These are phyloP conservation scores for Phyllosticta citriasiana DNA, from an alignment of 2,329 filamentous ascomycete genomes.

Conservation along the genomic window DNA sequence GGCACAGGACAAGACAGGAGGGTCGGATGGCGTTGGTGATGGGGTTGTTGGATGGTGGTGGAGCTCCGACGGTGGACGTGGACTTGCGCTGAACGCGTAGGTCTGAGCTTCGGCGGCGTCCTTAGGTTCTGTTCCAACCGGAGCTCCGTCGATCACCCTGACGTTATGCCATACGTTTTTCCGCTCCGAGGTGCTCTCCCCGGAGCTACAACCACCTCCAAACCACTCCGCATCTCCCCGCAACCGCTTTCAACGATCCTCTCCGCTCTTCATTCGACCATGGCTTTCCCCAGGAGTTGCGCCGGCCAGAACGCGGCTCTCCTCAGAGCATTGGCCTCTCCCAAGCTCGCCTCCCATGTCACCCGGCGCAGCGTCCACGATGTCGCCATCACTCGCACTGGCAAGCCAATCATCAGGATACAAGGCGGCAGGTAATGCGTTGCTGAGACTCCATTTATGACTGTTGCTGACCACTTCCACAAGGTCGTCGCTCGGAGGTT, in stretches of 20 bases:
- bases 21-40: slow-evolving; percentile 12
- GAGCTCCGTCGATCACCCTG: slow-evolving; percentile 3
- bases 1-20: slow-evolving; percentile 1
- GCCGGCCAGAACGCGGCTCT: slow-evolving; percentile 28
- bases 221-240: slow-evolving; percentile 37
- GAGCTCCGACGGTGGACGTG: slow-evolving; percentile 7
- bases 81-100: neutral
- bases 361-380: slow-evolving; percentile 49
- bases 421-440: slow-evolving; percentile 74
- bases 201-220: slow-evolving; percentile 12
- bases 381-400: slow-evolving; percentile 86
- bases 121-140: neutral
- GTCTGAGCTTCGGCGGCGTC: slow-evolving; percentile 1
- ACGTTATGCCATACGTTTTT: slow-evolving; percentile 2
- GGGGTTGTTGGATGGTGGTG: slow-evolving; percentile 14
- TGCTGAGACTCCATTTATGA: neutral
- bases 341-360: slow-evolving; percentile 16
- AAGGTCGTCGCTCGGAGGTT: slow-evolving; percentile 80
- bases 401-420: slow-evolving; percentile 83
- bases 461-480: slow-evolving; percentile 11
- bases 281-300: slow-evolving; percentile 31
- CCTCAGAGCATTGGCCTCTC: slow-evolving; percentile 21
- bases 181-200: neutral
- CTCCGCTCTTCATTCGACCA: slow-evolving; percentile 28
- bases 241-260: slow-evolving; percentile 31